Conservation (phyloP, 2,329 filamentous ascomycete species). For the Cytospora piceicola region DNA sequence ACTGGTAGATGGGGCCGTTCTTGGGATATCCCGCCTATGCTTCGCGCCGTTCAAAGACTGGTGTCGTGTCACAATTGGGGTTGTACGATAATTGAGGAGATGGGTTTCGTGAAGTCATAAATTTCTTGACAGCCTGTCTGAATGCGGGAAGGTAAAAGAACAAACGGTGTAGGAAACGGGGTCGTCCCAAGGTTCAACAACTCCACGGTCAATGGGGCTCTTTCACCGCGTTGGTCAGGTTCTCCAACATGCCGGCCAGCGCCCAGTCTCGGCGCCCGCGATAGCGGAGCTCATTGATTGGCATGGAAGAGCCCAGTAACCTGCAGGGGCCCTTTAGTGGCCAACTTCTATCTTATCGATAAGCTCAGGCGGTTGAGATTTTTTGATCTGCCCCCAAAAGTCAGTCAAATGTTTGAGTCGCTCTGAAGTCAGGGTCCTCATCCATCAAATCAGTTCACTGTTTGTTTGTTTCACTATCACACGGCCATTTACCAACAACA, state of each 20-base stretch:
- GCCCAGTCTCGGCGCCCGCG: conserved; percentile 21
- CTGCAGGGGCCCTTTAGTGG: conserved; percentile 6
- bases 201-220: conserved; percentile 24
- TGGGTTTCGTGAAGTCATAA: neutral
- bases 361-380: conserved; percentile 23
- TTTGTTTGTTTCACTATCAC: neutral
- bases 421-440: neutral
- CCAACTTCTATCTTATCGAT: conserved; percentile 23
- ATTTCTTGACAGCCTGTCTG: conserved; percentile 25
- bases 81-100: neutral
- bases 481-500: neutral
- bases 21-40: neutral
- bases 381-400: conserved; percentile 22
- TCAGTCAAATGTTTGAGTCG: neutral
- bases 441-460: conserved; percentile 2
- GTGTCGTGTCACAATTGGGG: neutral
- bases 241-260: conserved; percentile 3
- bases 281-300: conserved; percentile 23
- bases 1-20: neutral
- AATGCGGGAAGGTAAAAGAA: conserved; percentile 21
- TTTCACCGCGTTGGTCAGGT: conserved; percentile 25
- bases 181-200: conserved; percentile 12
- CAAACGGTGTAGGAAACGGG: conserved; percentile 27
- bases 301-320: conserved; percentile 20
- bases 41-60: neutral